These are phyloP conservation scores for Hirschioporus abietinus DNA, from an alignment of 768 basidiomycete genomes.

Conservation along the genomic window DNA sequence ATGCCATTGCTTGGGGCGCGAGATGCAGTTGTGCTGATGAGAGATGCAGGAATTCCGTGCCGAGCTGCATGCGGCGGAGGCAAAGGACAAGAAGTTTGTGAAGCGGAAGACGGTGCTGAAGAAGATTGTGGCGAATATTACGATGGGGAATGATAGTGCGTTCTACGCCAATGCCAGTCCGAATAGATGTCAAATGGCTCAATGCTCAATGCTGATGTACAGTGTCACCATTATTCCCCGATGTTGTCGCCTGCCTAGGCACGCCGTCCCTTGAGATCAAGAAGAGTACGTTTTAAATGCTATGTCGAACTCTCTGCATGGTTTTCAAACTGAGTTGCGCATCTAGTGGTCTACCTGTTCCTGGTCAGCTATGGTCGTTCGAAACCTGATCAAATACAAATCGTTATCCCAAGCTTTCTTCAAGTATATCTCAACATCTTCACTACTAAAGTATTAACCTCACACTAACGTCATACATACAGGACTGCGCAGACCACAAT, in stretches of 20 bases:
- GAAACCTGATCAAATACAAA: conserved; percentile 89
- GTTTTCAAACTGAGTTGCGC: conserved; percentile 2
- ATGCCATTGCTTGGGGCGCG: no score
- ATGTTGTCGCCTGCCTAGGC: conserved; percentile 92
- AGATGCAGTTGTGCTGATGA: conserved; percentile 9
- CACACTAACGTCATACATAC: conserved; percentile 15
- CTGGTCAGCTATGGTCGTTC: conserved; percentile 94
- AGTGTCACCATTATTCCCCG: conserved; percentile 96
- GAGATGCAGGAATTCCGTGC: conserved; percentile 73
- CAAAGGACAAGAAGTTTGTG: conserved; percentile 94
- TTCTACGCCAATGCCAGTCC: conserved; percentile 22
- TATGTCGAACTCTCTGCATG: conserved; percentile 32
- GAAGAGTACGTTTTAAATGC: conserved; percentile 54
- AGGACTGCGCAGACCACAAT: conserved; percentile 97
- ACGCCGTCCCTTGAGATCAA: conserved; percentile 96
- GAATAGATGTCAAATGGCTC: conserved; percentile 1
- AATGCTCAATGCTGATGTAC: conserved; percentile 17
- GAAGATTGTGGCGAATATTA: conserved; percentile 98
- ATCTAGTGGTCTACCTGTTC: conserved; percentile 93
- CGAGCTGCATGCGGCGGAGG: conserved; percentile 85
- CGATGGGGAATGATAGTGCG: conserved; percentile 99
- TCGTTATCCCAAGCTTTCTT: conserved; percentile 87
- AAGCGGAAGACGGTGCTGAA: conserved; percentile 94
- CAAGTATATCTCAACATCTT: conserved; percentile 47
- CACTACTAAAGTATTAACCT: background rate